Conservation (phyloP, 2,329 filamentous ascomycete species). For the Fusarium acutatum region DNA sequence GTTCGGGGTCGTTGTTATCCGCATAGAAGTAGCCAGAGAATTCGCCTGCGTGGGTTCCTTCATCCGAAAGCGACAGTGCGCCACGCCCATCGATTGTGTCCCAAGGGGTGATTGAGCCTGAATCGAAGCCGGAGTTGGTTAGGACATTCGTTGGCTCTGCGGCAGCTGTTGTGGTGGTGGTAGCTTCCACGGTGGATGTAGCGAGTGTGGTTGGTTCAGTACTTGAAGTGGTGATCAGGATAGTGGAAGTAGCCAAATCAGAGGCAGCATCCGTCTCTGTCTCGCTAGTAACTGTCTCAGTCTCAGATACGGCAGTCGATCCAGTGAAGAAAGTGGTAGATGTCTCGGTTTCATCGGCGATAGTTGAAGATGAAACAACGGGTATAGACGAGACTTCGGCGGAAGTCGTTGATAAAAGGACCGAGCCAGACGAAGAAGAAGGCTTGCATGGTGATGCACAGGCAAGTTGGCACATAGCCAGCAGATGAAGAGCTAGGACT, state of each 20-base stretch:
- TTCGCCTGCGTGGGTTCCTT: background rate
- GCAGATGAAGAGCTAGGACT: background rate
- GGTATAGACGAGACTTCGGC: fast-evolving
- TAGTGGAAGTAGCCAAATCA: background rate
- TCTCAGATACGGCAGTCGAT: background rate
- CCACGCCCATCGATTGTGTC: background rate
- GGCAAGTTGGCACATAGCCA: background rate
- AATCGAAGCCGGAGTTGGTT: background rate
- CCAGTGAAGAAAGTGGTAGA: background rate
- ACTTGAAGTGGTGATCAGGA: background rate
- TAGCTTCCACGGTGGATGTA: background rate
- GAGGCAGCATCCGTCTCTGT: background rate
- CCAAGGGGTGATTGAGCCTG: background rate
- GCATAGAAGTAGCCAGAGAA: background rate
- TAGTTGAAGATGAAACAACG: background rate
- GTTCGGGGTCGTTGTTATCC: background rate
- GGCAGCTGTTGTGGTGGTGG: background rate
- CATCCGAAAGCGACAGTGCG: background rate
- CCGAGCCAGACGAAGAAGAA: background rate
- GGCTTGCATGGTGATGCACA: background rate
- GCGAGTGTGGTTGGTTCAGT: background rate
- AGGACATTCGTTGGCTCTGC: background rate
- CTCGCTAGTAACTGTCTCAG: background rate
- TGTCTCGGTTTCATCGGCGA: background rate
- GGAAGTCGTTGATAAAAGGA: background rate